phyloP scores from a whole-genome alignment of 2,329 filamentous ascomycete genomes.

The Talaromyces sp. region DNA sequence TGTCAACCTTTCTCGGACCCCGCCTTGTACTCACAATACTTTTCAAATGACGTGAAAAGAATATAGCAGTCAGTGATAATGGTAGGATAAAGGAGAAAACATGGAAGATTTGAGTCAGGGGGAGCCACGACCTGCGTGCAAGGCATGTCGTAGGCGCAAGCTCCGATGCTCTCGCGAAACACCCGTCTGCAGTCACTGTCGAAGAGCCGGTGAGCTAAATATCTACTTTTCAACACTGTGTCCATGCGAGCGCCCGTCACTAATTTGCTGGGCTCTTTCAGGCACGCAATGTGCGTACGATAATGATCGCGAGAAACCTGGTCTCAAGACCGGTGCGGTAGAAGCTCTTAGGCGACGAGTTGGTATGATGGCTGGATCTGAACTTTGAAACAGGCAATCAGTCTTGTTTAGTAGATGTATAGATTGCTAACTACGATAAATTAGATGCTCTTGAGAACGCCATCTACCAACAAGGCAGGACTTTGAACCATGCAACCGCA shows the following conservation, averaged over 20 bases:
- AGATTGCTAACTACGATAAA: neutral
- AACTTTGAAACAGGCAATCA: neutral
- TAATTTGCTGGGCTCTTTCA: neutral
- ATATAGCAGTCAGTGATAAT: neutral
- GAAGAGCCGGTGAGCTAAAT: neutral
- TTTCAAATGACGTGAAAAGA: neutral
- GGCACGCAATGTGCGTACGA: slow-evolving; percentile 13
- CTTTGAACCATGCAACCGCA: neutral
- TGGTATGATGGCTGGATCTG: neutral
- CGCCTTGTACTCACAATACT: neutral
- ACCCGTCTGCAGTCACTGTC: slow-evolving; percentile 19
- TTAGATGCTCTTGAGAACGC: neutral
- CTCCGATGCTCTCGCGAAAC: slow-evolving; percentile 20
- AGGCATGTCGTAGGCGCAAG: slow-evolving; percentile 21
- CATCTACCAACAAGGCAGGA: neutral
- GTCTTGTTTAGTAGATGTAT: neutral
- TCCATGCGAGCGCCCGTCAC: neutral
- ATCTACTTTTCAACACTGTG: neutral
- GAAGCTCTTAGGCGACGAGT: neutral
- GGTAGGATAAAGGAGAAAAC: neutral
- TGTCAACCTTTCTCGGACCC: neutral
- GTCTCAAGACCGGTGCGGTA: slow-evolving; percentile 21
- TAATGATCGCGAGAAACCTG: slow-evolving; percentile 9
- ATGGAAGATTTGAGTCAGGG: neutral
- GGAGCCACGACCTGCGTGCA: slow-evolving; percentile 16